Evolutionary conservation across 2,329 filamentous ascomycete species (phyloP).

Genomic region (Ascochyta rabiei): DNA sequence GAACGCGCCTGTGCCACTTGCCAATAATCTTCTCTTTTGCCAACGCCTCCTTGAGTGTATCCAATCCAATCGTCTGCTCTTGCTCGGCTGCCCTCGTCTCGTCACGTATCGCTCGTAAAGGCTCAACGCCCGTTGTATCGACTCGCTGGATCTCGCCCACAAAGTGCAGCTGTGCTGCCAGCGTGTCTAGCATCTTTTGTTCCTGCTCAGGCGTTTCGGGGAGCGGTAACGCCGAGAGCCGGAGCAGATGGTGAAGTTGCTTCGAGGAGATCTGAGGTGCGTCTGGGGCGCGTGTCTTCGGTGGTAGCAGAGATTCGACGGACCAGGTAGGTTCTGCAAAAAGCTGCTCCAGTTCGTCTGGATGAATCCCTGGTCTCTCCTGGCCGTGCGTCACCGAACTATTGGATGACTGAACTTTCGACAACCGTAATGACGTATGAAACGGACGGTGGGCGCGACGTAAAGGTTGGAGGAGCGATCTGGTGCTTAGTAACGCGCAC

Average conservation of each 20-base stretch:
- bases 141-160: constrained; percentile 84
- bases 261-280: constrained; percentile 62
- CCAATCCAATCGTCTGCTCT: constrained; percentile 65
- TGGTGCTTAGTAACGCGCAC: constrained; percentile 4
- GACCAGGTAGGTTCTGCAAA: constrained; percentile 83
- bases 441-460: constrained; percentile 11
- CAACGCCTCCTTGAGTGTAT: constrained; percentile 63
- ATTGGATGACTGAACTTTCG: not conserved
- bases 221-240: constrained; percentile 83
- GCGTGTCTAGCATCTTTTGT: constrained; percentile 70
- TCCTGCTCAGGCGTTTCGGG: constrained; percentile 70
- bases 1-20: constrained; percentile 56
- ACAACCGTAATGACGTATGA: constrained; percentile 9
- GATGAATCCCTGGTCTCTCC: constrained; percentile 23
- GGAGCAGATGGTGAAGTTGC: constrained; percentile 82
- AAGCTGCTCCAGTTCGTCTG: constrained; percentile 46
- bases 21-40: constrained; percentile 67
- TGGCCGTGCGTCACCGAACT: not conserved
- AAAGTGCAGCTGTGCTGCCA: constrained; percentile 86
- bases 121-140: constrained; percentile 73
- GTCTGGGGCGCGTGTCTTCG: constrained; percentile 35
- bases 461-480: constrained; percentile 2
- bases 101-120: constrained; percentile 80
- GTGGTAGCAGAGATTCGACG: constrained; percentile 73
- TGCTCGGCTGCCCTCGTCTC: constrained; percentile 66